These are phyloP conservation scores for Gracilaria vermiculophylla DNA, from an alignment of 23 red algal species.

Conservation along the genomic window DNA sequence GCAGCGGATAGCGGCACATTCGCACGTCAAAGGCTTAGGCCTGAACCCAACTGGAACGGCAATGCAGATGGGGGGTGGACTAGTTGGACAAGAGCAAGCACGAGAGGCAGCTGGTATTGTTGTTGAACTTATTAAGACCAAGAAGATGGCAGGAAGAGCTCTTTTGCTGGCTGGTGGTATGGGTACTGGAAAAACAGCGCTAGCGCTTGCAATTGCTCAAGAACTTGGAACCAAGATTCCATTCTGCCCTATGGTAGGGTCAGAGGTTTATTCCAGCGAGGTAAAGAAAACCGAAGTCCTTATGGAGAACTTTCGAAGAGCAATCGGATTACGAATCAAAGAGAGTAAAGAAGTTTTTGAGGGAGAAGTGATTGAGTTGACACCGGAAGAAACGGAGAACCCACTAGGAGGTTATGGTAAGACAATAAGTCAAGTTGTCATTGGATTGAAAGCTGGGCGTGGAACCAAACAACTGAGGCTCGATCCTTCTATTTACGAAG, in stretches of 20 bases:
- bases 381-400: conserved; percentile 88
- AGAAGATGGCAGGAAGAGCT: conserved; percentile 96
- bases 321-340: conserved; percentile 97
- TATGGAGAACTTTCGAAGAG: conserved; percentile 94
- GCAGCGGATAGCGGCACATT: conserved; percentile 88
- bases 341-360: conserved; percentile 99
- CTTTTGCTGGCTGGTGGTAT: conserved; percentile 85
- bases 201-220: conserved; percentile 82
- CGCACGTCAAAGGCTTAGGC: conserved; percentile 93
- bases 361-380: conserved; percentile 93
- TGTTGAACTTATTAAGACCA: conserved; percentile 87
- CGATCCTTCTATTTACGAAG: conserved; percentile 94
- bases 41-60: conserved; percentile 71
- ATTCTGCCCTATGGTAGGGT: conserved; percentile 93
- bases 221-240: conserved; percentile 89
- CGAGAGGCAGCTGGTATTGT: conserved; percentile 92
- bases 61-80: conserved; percentile 67
- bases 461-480: conserved; percentile 89
- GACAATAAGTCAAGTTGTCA: conserved; percentile 82
- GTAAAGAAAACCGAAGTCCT: conserved; percentile 99
- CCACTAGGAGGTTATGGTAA: conserved; percentile 87
- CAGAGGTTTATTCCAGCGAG: conserved; percentile 96
- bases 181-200: conserved; percentile 92
- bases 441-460: conserved; percentile 79
- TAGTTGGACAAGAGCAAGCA: conserved; percentile 93